Base-by-base conservation (phyloP, 2,329 filamentous ascomycete species). In the Penicillium capsulatum region DNA sequence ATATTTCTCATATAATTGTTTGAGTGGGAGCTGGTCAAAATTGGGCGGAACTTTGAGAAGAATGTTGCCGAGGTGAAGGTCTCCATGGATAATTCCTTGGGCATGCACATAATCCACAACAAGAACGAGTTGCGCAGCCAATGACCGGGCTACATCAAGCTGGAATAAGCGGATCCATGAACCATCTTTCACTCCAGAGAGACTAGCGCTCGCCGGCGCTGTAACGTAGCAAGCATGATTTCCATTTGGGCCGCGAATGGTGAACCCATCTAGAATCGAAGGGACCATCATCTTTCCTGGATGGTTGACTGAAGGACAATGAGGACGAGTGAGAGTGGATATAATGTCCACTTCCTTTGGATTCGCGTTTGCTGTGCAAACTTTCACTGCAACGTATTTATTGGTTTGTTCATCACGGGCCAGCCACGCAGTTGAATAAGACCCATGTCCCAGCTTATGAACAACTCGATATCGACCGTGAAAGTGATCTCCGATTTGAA, bases 381-480 rank as follows among this genome's bases (percentile, higher is more conserved):
- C 36, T 45, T 59, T 62, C 1, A 60, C 11, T 7, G 59, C 56
- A 20, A 61, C 50, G 31, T 58, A 55, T 48, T 22, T 42, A 10
- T 44, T 42, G 5, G 16, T 31, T 45, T 14, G 34, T 34, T 54
- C 40, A 44, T 63, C 57, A 26, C 40, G 45, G 28, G 56, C 53
- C 27, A 63, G 50, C 60, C 57, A 58, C 8, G 38, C 50, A 1
- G 54, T 69, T 7, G 63, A 70, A 36, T 57, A 64, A 3, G 57
- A 49, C 16, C 66, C 65, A 45, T 63, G 63, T 1, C 67, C 65
- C 3, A 70, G 58, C 47, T 71, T 70, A 3, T 67, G 61, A 6
- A 68, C 47, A 7, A 70, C 49, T 7, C 59, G 57, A 45, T 69
- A 70, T 4, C 63, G 54, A 48, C 36, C n/a, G 14, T 56, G 47